Evolutionary conservation across 345 rosid species (phyloP), one percentile per base, ranked within the genome.

Genomic region (Rubroshorea leprosula): DNA sequence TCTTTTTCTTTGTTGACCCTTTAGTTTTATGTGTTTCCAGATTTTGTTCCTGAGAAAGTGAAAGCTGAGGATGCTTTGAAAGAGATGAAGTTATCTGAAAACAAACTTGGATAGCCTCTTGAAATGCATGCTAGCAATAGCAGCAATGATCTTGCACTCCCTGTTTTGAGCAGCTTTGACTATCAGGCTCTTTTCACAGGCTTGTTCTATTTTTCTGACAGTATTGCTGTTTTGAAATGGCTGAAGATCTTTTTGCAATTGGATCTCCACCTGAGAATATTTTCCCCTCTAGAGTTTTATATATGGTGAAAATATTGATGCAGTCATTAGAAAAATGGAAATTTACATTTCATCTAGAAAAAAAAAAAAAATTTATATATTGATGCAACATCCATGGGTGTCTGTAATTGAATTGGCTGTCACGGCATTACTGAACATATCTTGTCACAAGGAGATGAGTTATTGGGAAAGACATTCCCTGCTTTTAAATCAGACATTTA

Each of bases 1-100:
- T 1, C 41, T n/a, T n/a, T 35, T 8, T 4, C 11, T 35, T 24
- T 17, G 16, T 26, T 52, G 18, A 24, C 56, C 1, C 56, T 54
- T 6, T 10, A 41, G 23, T 22, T 41, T 0, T 3, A 25, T 60
- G 29, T 60, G 44, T 43, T 16, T 55, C 56, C 61, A 88, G 98
- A 91, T 74, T 78, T 69, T 59, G 90, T 86, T 68, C 98, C 96
- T 39, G 80, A 71, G 80, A 86, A 82, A 76, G 23, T 84, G 41
- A 82, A 78, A 67, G 88, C 84, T 15, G 79, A 71, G 57, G 80
- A 70, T 53, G 96, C 92, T 9, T 67, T 83, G 69, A 73, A 76
- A 35, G 79, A 78, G 58, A 72, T 72, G 60, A 66, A 74, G 49
- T 55, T 31, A 51, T 19, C 51, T 10, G 71, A 72, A 76, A 48